Base-by-base conservation (phyloP, 179 eudicot genomes). In the Silene coronaria region DNA sequence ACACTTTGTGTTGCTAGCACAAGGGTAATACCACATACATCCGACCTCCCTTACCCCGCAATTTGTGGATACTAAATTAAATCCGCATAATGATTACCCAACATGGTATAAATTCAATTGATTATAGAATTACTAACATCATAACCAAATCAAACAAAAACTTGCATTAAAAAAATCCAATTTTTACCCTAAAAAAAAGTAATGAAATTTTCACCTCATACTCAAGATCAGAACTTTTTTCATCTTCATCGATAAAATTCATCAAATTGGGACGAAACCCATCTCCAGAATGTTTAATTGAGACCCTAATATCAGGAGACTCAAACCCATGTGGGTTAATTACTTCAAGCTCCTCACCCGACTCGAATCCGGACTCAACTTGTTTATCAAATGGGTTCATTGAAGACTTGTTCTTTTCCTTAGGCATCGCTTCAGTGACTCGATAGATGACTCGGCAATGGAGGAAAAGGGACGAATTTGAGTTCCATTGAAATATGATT, bases 211-310 rank as follows among this genome's bases (percentile, higher is more conserved):
- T 78, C 57, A 88, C 93, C 90, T 89, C 91, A 67, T 76, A 86
- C 75, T 89, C 93, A 38, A 89, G 89, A 80, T 88, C 87, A 27
- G 87, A 88, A 71, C 83, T 82, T 76, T 85, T 88, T 55, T 86
- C 91, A 72, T 85, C 93, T 6, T 74, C 82, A 11, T 75, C 84
- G 7, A 80, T 34, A 12, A 23, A 48, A 73, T 45, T n/a, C 53
- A 12, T 82, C 62, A 81, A 79, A 67, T 72, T 75, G n/a, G 79
- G 17, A 45, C 27, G 69, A 26, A 16, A 28, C 73, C 73, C 82
- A 22, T 81, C 77, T 27, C 77, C 73, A 36, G 73, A 78, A 13
- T 60, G 46, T 73, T 79, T 74, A 3, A 13, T 55, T 70, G 81
- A 71, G 24, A 36, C 77, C 73, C 5, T 24, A 48, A 14, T 62